Conservation (phyloP, 768 basidiomycete genomes). For the Kwoniella mangroviensis region DNA sequence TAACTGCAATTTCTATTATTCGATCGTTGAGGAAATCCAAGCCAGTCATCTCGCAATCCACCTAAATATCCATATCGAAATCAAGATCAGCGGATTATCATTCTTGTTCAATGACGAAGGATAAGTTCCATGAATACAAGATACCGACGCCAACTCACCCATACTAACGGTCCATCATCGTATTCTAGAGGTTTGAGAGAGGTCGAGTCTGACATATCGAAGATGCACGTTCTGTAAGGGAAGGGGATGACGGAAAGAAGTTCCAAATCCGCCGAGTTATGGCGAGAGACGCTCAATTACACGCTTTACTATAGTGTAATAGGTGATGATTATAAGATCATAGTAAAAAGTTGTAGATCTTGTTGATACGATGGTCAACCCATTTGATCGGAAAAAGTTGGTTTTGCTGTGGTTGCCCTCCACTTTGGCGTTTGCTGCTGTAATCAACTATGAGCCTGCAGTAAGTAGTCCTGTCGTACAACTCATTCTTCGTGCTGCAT, state of each 20-base stretch:
- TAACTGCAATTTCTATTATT: slow-evolving; percentile 73
- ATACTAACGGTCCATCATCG: slow-evolving; percentile 55
- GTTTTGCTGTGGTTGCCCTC: background rate
- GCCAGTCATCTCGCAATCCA: slow-evolving; percentile 55
- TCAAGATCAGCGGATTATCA: too few relatives aligned
- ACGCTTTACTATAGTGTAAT: too few relatives aligned
- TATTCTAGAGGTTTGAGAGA: slow-evolving; percentile 32
- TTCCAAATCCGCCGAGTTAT: too few relatives aligned
- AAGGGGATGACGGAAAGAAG: too few relatives aligned
- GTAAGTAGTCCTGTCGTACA: too few relatives aligned
- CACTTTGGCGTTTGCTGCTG: background rate
- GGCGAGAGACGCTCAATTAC: too few relatives aligned
- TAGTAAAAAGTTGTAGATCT: too few relatives aligned
- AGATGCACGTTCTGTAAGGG: background rate
- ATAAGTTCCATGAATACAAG: background rate
- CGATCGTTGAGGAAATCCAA: slow-evolving; percentile 46
- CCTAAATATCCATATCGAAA: slow-evolving; percentile 22
- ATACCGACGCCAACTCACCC: slow-evolving; percentile 40
- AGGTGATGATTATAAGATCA: too few relatives aligned
- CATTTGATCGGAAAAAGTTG: background rate
- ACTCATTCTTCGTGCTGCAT: too few relatives aligned
- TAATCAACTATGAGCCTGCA: too few relatives aligned
- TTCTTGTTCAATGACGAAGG: background rate
- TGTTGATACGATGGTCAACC: too few relatives aligned
- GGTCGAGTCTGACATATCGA: background rate